These are phyloP conservation scores for Penicillium corylophilum DNA, from an alignment of 2,329 filamentous ascomycete genomes.

Conservation along the genomic window DNA sequence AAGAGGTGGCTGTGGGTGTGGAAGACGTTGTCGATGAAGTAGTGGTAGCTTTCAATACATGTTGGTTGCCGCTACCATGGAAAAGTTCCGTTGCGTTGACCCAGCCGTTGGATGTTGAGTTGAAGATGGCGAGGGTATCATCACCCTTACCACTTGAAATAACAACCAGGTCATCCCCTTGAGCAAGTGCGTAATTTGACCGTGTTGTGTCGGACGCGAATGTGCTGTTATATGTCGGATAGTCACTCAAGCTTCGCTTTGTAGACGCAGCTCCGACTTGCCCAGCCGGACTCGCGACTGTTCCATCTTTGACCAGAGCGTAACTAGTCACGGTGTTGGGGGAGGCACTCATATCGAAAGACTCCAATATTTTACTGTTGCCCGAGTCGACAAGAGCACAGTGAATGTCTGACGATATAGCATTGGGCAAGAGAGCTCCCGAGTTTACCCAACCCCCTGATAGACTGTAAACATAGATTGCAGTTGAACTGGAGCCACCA, in stretches of 20 bases:
- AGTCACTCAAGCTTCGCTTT: conserved; percentile 54
- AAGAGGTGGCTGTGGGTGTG: conserved; percentile 32
- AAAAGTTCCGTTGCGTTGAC: conserved; percentile 68
- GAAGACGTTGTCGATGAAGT: conserved; percentile 26
- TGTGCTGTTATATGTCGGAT: conserved; percentile 76
- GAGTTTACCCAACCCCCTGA: conserved; percentile 64
- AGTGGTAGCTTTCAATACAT: conserved; percentile 15
- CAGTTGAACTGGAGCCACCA: conserved; percentile 68
- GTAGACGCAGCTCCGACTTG: conserved; percentile 44
- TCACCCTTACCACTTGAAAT: conserved; percentile 72
- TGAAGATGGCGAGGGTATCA: conserved; percentile 72
- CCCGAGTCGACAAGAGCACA: conserved; percentile 70
- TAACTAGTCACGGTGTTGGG: conserved; percentile 74
- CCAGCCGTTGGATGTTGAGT: conserved; percentile 75
- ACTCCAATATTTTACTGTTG: conserved; percentile 73
- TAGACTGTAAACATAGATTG: conserved; percentile 70
- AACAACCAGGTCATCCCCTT: conserved; percentile 64
- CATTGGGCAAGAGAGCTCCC: conserved; percentile 61
- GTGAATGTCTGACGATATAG: conserved; percentile 61
- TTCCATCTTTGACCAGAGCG: conserved; percentile 63
- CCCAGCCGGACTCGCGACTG: conserved; percentile 48
- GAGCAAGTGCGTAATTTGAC: conserved; percentile 69
- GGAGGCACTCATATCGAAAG: conserved; percentile 70
- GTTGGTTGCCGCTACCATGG: conserved; percentile 33
- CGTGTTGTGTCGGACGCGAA: conserved; percentile 66